A percentile compares a stretch with the other conserved stretches of the same genome.
Evolutionary conservation across 805 yeast genomes (phyloP).

Genomic region (Blastobotrys attinorum): DNA sequence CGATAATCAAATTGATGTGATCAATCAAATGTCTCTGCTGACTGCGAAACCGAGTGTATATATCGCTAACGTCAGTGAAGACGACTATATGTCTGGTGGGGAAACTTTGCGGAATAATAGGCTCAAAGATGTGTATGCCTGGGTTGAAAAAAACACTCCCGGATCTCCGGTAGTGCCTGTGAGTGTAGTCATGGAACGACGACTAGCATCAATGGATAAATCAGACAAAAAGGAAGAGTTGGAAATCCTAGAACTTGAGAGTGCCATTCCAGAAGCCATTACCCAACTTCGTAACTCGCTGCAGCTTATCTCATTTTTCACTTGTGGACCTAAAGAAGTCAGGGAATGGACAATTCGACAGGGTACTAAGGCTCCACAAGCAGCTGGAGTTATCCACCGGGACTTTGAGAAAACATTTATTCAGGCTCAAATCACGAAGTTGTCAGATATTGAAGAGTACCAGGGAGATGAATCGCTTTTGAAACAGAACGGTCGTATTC

Average conservation of each 20-base stretch:
- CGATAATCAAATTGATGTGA: conserved; percentile 52
- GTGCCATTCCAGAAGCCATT: conserved; percentile 59
- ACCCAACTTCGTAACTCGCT: conserved; percentile 57
- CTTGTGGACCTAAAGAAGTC: conserved; percentile 80
- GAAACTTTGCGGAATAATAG: conserved; percentile 50
- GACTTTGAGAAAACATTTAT: conserved; percentile 78
- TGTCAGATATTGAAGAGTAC: conserved; percentile 43
- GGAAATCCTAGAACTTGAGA: conserved; percentile 24
- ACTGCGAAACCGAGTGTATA: conserved; percentile 88
- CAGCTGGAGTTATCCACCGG: conserved; percentile 85
- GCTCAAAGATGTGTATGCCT: conserved; percentile 42
- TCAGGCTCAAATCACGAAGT: conserved; percentile 66
- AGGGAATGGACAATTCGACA: conserved; percentile 82
- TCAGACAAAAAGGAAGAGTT: conserved; percentile 24
- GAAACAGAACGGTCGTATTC: conserved; percentile 50
- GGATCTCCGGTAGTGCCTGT: conserved; percentile 63
- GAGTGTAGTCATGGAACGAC: conserved; percentile 58
- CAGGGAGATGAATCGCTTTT: conserved; percentile 47
- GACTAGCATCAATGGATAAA: conserved; percentile 43
- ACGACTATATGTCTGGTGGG: conserved; percentile 46
- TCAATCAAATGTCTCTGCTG: conserved; percentile 63
- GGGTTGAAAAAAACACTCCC: conserved; percentile 65
- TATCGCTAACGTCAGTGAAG: conserved; percentile 62
- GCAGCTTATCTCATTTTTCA: conserved; percentile 72
- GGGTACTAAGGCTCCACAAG: conserved; percentile 75